Evolutionary conservation across 495 filamentous ascomycete species (phyloP).

Genomic region (Sphaerosporella brunnea): DNA sequence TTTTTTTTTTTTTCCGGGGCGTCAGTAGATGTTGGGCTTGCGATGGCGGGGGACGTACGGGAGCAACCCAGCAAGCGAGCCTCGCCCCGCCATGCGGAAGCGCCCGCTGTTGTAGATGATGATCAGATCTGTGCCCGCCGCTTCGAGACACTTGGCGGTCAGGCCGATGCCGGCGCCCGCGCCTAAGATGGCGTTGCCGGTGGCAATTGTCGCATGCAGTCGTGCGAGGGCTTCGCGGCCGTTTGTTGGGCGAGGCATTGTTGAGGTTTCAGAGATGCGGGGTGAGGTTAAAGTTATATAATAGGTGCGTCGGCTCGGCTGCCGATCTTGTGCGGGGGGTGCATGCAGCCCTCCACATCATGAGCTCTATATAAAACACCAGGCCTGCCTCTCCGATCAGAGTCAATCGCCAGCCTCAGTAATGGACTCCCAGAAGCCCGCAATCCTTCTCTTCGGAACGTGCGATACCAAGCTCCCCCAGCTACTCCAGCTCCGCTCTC

Average conservation of each 20-base stretch:
- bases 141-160: slow-evolving; percentile 50
- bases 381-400: too few species aligned
- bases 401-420: too few species aligned
- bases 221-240: slow-evolving; percentile 38
- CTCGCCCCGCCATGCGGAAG: slow-evolving; percentile 55
- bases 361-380: too few species aligned
- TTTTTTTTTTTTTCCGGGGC: too few species aligned
- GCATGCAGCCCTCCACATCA: too few species aligned
- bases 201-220: slow-evolving; percentile 35
- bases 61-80: slow-evolving; percentile 53
- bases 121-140: slow-evolving; percentile 48
- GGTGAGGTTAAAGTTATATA: too few species aligned
- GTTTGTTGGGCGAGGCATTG: slow-evolving; percentile 19
- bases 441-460: slow-evolving; percentile 46
- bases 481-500: slow-evolving; percentile 37
- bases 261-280: neutral
- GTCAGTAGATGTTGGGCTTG: too few species aligned
- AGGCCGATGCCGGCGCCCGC: slow-evolving; percentile 57
- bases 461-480: slow-evolving; percentile 50
- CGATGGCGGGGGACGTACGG: too few species aligned
- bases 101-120: slow-evolving; percentile 57
- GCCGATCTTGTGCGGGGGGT: too few species aligned
- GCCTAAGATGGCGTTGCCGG: slow-evolving; percentile 42
- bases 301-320: too few species aligned
- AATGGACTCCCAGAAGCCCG: slow-evolving; percentile 17